phyloP scores from a whole-genome alignment of 352 stramenopile genomes.

The Peronospora farinosa region DNA sequence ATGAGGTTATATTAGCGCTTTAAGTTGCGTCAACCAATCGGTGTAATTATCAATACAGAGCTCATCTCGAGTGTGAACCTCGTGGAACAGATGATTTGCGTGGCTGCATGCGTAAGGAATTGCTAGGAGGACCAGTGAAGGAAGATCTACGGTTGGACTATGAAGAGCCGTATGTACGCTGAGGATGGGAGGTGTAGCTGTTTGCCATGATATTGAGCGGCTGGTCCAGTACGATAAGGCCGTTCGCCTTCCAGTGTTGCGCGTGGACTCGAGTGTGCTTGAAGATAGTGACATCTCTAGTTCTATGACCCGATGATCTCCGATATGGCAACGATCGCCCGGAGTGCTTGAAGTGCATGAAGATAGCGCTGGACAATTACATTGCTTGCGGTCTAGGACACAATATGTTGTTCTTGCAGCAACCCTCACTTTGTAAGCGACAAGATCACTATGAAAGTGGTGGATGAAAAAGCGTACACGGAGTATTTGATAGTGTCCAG shows the following conservation, averaged over 20 bases:
- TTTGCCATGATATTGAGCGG: conserved; percentile 89
- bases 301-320: conserved; percentile 97
- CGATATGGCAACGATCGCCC: conserved; percentile 82
- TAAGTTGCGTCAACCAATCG: too few species aligned
- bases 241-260: conserved; percentile 52
- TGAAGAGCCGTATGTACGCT: conserved; percentile 94
- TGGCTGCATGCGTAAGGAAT: conserved; percentile 88
- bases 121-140: conserved; percentile 58
- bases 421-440: conserved; percentile 87
- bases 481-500: conserved; percentile 87
- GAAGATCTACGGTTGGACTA: conserved; percentile 62
- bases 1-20: too few species aligned
- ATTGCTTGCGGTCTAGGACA: conserved; percentile 91
- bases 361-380: conserved; percentile 90
- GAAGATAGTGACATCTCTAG: conserved; percentile 89
- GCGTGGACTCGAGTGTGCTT: conserved; percentile 87
- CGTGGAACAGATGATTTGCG: conserved; percentile 94
- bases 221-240: conserved; percentile 91
- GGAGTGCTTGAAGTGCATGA: conserved; percentile 82
- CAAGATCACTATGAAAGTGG: conserved; percentile 96
- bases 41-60: too few species aligned
- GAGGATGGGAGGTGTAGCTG: conserved; percentile 94
- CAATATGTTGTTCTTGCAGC: conserved; percentile 92
- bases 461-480: conserved; percentile 55
- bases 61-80: conserved; percentile 90